phyloP scores from a whole-genome alignment of 75 land plant genomes.

The Sequoiadendron giganteum region DNA sequence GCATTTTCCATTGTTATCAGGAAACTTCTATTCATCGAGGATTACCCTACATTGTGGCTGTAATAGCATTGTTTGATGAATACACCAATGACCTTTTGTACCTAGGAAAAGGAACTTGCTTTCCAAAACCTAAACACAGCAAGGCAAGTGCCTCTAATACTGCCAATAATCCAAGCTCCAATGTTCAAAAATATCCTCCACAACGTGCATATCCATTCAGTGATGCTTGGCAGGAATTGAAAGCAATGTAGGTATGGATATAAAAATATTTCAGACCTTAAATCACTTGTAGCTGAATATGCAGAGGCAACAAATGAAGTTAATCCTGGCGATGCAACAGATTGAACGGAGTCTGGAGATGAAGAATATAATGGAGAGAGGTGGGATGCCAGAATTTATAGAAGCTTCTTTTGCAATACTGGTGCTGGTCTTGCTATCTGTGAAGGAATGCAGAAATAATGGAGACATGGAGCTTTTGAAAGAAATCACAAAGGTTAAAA shows the following conservation, averaged over 20 bases:
- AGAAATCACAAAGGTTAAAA: no score
- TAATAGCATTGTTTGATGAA: conserved; percentile 80
- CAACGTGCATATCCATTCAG: conserved; percentile 46
- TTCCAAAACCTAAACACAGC: conserved; percentile 87
- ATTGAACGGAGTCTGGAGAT: no score
- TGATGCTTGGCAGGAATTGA: conserved; percentile 53
- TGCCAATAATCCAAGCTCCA: conserved; percentile 18
- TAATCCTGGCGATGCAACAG: no score
- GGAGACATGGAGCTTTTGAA: no score
- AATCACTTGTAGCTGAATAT: no score
- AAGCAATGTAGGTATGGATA: conserved; percentile 84
- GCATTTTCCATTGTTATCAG: conserved; percentile 81
- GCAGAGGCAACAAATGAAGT: no score
- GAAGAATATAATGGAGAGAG: no score
- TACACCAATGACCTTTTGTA: conserved; percentile 83
- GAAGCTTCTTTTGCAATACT: no score
- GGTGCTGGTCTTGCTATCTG: no score
- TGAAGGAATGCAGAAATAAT: no score
- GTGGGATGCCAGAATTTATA: no score
- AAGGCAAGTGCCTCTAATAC: conserved; percentile 20
- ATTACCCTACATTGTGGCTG: conserved; percentile 68
- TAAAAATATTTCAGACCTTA: no score
- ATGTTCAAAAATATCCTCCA: conserved; percentile 12
- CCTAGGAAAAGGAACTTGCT: conserved; percentile 72
- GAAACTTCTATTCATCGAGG: conserved; percentile 66